These are phyloP conservation scores for Paramecium pentaurelia DNA, from an alignment of 73 alveolate species.

Conservation along the genomic window DNA sequence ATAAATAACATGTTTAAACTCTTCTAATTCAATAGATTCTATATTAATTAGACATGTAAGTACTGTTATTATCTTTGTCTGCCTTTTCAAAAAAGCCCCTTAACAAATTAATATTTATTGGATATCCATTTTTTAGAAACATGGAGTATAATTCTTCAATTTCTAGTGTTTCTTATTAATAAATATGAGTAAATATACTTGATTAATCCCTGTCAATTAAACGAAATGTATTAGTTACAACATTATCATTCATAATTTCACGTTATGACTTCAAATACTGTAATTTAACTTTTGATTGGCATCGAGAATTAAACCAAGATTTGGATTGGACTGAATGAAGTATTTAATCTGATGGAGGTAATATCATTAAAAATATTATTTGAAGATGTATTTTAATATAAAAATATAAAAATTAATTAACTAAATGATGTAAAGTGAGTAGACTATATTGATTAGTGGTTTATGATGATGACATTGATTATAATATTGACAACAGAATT, in stretches of 20 bases:
- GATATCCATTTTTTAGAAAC: slow-evolving; percentile 33
- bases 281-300: neutral
- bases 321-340: neutral
- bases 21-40: slow-evolving; percentile 37
- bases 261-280: neutral
- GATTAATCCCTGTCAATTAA: slow-evolving; percentile 30
- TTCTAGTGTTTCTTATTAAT: neutral
- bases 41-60: neutral
- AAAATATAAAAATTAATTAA: neutral
- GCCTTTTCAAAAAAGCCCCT: neutral
- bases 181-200: neutral
- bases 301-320: neutral
- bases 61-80: slow-evolving; percentile 39
- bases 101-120: neutral
- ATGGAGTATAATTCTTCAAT: slow-evolving; percentile 20
- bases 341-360: slow-evolving; percentile 9
- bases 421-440: neutral
- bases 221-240: slow-evolving; percentile 16
- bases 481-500: neutral
- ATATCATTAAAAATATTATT: neutral
- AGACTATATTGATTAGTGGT: neutral
- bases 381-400: neutral
- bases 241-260: neutral
- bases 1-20: slow-evolving; percentile 17
- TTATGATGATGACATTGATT: slow-evolving; percentile 14